phyloP scores from a whole-genome alignment of 2,329 filamentous ascomycete genomes.

The Colletotrichum brevisporum region DNA sequence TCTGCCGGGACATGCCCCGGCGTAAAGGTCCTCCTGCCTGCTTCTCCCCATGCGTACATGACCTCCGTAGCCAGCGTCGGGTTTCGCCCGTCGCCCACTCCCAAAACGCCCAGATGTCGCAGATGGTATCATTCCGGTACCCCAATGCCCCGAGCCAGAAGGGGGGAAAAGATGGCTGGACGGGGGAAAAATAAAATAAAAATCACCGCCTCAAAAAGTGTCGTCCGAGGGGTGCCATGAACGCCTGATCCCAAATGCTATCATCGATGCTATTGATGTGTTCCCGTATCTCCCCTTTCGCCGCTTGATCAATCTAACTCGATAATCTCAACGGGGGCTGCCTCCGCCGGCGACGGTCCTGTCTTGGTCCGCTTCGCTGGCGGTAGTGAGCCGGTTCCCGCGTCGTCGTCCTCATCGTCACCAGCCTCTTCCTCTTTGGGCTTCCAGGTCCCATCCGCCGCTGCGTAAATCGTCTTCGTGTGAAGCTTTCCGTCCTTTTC shows the following conservation, averaged over 20 bases:
- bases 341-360: slow-evolving; percentile 6
- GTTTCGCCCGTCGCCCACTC: background rate
- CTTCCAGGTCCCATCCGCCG: slow-evolving; percentile 51
- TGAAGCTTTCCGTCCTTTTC: slow-evolving; percentile 39
- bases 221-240: slow-evolving; percentile 9
- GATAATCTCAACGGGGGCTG: slow-evolving; percentile 34
- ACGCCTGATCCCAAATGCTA: background rate
- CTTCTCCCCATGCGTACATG: background rate
- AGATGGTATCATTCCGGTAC: slow-evolving; percentile 35
- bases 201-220: slow-evolving; percentile 14
- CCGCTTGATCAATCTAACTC: slow-evolving; percentile 35
- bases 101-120: slow-evolving; percentile 33
- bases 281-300: background rate
- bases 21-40: no score
- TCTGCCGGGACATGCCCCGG: no score
- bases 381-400: background rate
- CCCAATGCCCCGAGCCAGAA: slow-evolving; percentile 19
- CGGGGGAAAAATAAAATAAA: no score
- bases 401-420: slow-evolving; percentile 39
- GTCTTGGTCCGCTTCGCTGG: slow-evolving; percentile 35
- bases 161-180: no score
- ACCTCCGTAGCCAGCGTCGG: background rate
- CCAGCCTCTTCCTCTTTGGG: slow-evolving; percentile 50
- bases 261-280: background rate
- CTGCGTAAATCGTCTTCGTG: slow-evolving; percentile 50